Base-by-base conservation (phyloP, 169 alveolate species). In the Plasmodium fragile region DNA sequence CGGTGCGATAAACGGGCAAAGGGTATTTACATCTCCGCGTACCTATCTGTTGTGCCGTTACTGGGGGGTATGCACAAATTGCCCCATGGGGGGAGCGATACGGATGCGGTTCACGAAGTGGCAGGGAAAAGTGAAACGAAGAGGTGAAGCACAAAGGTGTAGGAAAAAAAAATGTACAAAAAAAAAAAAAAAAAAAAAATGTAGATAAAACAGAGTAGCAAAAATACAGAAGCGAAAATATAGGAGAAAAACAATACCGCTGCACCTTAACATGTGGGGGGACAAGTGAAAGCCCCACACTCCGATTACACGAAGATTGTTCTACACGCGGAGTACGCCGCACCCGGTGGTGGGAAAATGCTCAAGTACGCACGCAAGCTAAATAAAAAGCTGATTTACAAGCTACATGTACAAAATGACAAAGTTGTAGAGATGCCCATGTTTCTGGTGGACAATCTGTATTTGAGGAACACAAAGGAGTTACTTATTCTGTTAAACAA, bases 341-440 rank as follows among this genome's bases (percentile, higher is more conserved):
- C 32, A 22, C 36, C 36, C 30, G 8, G 59, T 8, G 22, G 36
- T 34, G 18, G 39, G 22, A 90, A 81, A 81, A 91, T 91, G 94
- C 55, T 91, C 7, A 69, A 55, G 30, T 71, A 30, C 82, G 92
- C 77, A 10, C 81, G 53, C 25, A 69, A 39, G 11, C n/a, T 89
- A 89, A 91, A 72, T 77, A 91, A 72, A 70, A 91, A 45, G 79
- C 55, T n/a, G 70, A 69, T 91, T 41, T 91, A 91, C 43, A 91
- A 81, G 34, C 55, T 91, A 45, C 92, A 80, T 25, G 18, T 91
- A n/a, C 92, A 91, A 43, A 91, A 91, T 91, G 94, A 91, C 71
- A 91, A 91, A 81, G 65, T 91, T 30, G 82, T 79, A 28, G 84
- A 69, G 4, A 91, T 91, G 94, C 94, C 94, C 6, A 69, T 91